phyloP scores from a whole-genome alignment of 257 asterid species.

The Scutellaria minor region DNA sequence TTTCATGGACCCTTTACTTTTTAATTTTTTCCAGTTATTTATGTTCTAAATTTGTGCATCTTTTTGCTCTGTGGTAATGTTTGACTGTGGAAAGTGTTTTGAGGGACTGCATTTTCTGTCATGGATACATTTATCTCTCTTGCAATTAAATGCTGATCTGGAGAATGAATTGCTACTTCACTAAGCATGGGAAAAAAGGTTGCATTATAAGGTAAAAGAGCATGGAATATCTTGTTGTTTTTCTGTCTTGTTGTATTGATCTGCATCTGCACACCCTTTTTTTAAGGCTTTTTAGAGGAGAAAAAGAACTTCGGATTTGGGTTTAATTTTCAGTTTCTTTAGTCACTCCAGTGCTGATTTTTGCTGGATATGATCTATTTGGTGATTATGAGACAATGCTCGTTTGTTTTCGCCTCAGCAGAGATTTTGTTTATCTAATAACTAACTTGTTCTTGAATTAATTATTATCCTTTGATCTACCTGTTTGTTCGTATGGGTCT shows the following conservation, averaged over 20 bases:
- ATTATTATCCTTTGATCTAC: slow-evolving; percentile 15
- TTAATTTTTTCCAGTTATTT: slow-evolving; percentile 37
- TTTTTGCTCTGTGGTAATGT: slow-evolving; percentile 49
- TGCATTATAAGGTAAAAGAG: slow-evolving; percentile 34
- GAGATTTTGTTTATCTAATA: slow-evolving; percentile 23
- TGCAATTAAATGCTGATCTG: slow-evolving; percentile 38
- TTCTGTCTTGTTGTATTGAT: slow-evolving; percentile 28
- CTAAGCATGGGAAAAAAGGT: slow-evolving; percentile 26
- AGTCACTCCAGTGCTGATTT: slow-evolving; percentile 6
- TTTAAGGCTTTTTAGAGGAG: not conserved
- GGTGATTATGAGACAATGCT: slow-evolving; percentile 18
- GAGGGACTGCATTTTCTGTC: slow-evolving; percentile 51
- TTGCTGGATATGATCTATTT: slow-evolving; percentile 37
- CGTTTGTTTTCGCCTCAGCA: slow-evolving; percentile 11
- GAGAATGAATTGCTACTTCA: slow-evolving; percentile 25
- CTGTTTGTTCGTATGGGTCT: slow-evolving; percentile 15
- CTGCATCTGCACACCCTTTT: slow-evolving; percentile 29
- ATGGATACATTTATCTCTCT: slow-evolving; percentile 27
- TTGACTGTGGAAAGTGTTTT: slow-evolving; percentile 45
- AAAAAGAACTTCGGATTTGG: slow-evolving; percentile 12
- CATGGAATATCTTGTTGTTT: slow-evolving; percentile 19
- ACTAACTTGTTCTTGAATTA: slow-evolving; percentile 9
- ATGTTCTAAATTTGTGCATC: slow-evolving; percentile 50
- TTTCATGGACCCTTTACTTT: slow-evolving; percentile 51
- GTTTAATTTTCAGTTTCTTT: slow-evolving; percentile 28